Evolutionary conservation across 805 yeast genomes (phyloP), one percentile per base, ranked within the genome.

Genomic region (Yarrowia hollandica): DNA sequence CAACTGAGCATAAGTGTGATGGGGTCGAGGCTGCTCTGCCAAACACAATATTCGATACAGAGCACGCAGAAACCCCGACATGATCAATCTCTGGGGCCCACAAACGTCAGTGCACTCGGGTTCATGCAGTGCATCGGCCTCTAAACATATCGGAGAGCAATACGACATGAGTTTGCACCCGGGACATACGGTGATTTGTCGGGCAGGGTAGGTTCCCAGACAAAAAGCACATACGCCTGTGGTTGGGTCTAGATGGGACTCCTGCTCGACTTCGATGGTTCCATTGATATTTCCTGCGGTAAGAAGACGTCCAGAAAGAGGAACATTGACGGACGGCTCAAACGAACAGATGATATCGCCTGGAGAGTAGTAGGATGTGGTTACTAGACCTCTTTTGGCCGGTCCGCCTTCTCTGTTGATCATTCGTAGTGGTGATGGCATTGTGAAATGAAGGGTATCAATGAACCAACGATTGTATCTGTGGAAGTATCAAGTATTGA

Each of bases 331-430:
- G 7, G 30, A 18, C 2, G 55, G 39, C 12, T 48, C 30, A 6
- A 48, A 48, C 15, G 55, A 31, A 22, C 30, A 22, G 39, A 48
- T 33, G 39, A 48, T 31, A 16, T 48, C 55, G 14, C 55, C 55
- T 4, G 55, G 14, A 15, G 28, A 22, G 55, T 15, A 33, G 39
- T 21, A 22, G 5, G 35, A 18, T 9, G 35, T 26, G 18, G 54
- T 19, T 19, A 15, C 35, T 4, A 44, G 37, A 8, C 54, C 54
- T 21, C 54, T 37, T 44, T 30, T 44, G 37, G 54, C 37, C 2
- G 54, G 54, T n/a, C 54, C 54, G 5, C 19, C 19, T 1, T n/a
- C 35, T 2, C 3, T n/a, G n/a, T 30, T 30, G 35, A 8, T 2
- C 26, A 44, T 11, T 21, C 37, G 21, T 44, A 0, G 52, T 12